Evolutionary conservation across 2,329 filamentous ascomycete species (phyloP), one percentile per base, ranked within the genome.

Genomic region (Botrytis hyacinthi): DNA sequence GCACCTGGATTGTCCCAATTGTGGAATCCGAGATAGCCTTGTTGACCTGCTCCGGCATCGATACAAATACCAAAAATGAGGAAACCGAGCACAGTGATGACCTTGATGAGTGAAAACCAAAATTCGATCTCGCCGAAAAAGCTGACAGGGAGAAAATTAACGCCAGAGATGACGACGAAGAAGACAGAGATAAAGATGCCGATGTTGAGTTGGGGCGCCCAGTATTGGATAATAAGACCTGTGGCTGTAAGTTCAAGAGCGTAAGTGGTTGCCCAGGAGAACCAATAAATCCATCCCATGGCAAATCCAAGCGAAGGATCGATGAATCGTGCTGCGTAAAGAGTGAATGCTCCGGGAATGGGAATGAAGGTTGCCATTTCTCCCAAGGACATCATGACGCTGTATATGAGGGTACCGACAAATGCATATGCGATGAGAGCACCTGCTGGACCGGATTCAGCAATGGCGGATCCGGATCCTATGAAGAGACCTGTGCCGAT

Each of bases 251-350:
- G 84, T 80, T 95, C 92, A 14, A 94, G 86, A 0, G 91, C 91
- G 77, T 89, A 92, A 0, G 92, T 93, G 73, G 91, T 89, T 29
- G 89, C 86, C 91, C 91, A 95, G 54, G 87, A 90, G 80, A 94
- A 94, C 90, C 91, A 95, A 82, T 95, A 95, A 74, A 93, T 90
- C 92, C 92, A 95, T 32, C 93, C 92, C 87, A 94, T 92, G 32
- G 92, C 87, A 78, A 94, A 94, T 12, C 91, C 92, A 66, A 94
- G 84, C 73, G 90, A 90, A 18, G 89, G 90, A 79, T 93, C 90
- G 73, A 94, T 87, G 78, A 95, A 93, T 29, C 93, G 91, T 57
- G 89, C 87, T 35, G 92, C 92, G 78, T 94, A 95, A 60, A 90
- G 87, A 44, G 92, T 92, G 80, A 95, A 95, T 59, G 91, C 91